Base-by-base conservation (phyloP, 2,329 filamentous ascomycete genomes). In the Phialocephala sp. region DNA sequence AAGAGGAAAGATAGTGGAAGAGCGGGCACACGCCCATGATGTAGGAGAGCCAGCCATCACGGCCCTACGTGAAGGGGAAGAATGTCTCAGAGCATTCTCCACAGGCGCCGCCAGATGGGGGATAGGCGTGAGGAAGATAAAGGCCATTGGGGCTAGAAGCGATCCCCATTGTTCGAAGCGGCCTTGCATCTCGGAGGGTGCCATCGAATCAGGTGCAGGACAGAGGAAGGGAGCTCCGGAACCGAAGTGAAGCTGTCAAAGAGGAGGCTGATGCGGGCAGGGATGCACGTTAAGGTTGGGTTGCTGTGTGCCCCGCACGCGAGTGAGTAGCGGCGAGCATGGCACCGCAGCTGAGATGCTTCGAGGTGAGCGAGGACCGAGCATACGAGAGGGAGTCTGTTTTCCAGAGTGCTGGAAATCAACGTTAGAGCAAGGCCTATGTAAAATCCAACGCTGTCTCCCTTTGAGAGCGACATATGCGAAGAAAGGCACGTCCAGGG, bases 1-100 rank as follows among this genome's bases (percentile, higher is more conserved):
- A 60, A 24, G 37, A n/a, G 18, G 32, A 41, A 27, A 50, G 8
- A 45, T 36, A 37, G 63, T 62, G 37, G 54, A 43, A 59, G 41
- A 54, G 59, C 32, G 24, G 56, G 45, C 56, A 59, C 18, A 43
- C 35, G 59, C 24, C n/a, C 41, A 54, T 62, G 55, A 62, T 62
- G 59, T 62, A 62, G 59, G 59, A 39, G n/a, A 59, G 32, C 20
- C 50, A 22, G 55, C n/a, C 63, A 59, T 20, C 54, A 24, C 32
- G 18, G 20, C 63, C 52, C 62, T 32, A 27, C 52, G 39, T 41
- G 20, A 39, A 22, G 36, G 41, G 12, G 27, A 27, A 65, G 41
- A 32, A 35, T 65, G 55, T 65, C 63, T 65, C 37, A 47, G 43
- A 37, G 1, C n/a, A 52, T 43, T 65, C 63, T 62, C 59, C 63